Base-by-base conservation (phyloP, 345 rosid species). In the Brassica incana region DNA sequence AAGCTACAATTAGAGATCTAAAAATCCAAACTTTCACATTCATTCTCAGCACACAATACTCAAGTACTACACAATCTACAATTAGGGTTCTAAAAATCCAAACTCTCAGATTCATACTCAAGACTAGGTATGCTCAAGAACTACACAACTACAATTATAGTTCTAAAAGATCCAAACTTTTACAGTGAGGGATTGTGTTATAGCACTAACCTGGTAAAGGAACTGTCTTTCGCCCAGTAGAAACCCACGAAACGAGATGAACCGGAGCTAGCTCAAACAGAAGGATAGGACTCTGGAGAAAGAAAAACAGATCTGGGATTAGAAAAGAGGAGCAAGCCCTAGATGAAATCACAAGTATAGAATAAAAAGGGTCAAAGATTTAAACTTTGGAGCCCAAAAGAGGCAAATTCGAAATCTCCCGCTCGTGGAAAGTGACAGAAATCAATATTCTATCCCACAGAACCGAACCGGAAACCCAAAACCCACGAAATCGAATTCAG, bases 391-490 rank as follows among this genome's bases (percentile, higher is more conserved):
- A 76, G 80, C 83, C 83, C 64, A 81, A 80, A 80, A 71, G 25
- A 76, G 30, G 56, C 77, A 59, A 80, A 81, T 81, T 76, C 80
- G 67, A 77, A 81, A 81, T 48, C 65, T 65, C 73, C 62, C 25
- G 6, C 50, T 68, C 65, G 71, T 66, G 76, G 77, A 81, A 76
- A 75, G 65, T 58, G 79, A 76, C 73, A 58, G 30, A 65, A 76
- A 66, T 72, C 73, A 81, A 81, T 81, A 76, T 76, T 76, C 40
- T 76, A 66, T 58, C 30, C 5, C 16, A 75, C 12, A 70, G 54
- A 80, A 81, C 80, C 80, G 77, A 76, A 80, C 83, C 83, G 83
- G 77, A 76, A 66, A 10, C 56, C 56, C 58, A 40, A 74, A 40
- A 63, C 35, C 83, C 65, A 71, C 11, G 58, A 71, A 70, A 71